A percentile compares a stretch with the other conserved stretches of the same genome.
These are phyloP conservation scores for Blastocystis hominis DNA, from an alignment of 352 stramenopile genomes.

Conservation along the genomic window DNA sequence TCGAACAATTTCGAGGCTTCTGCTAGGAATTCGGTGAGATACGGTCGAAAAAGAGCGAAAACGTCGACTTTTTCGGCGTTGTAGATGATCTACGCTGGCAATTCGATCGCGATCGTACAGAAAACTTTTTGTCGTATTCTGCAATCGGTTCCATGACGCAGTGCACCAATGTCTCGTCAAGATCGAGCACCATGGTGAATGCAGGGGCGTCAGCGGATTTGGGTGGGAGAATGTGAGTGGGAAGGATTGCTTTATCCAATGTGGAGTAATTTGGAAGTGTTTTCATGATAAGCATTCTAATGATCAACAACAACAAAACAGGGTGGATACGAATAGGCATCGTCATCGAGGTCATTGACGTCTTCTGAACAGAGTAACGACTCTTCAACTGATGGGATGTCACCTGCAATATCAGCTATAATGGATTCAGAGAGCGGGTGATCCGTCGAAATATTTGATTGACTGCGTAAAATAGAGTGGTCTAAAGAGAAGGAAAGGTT, in stretches of 20 bases:
- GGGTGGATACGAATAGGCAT: conserved; percentile 21
- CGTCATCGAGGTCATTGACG: conserved; percentile 12
- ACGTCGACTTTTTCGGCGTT: conserved; percentile 87
- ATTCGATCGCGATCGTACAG: conserved; percentile 73
- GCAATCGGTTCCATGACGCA: conserved; percentile 86
- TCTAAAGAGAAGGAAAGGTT: conserved; percentile 5
- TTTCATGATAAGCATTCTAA: conserved; percentile 57
- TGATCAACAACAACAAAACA: background rate
- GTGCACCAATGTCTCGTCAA: conserved; percentile 97
- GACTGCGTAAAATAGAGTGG: background rate
- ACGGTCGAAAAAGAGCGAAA: conserved; percentile 86
- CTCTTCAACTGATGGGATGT: background rate
- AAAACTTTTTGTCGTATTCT: conserved; percentile 86
- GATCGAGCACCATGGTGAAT: conserved; percentile 82
- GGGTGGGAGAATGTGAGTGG: conserved; percentile 61
- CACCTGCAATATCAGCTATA: background rate
- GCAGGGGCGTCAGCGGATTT: conserved; percentile 60
- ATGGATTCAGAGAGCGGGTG: background rate
- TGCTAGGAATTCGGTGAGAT: conserved; percentile 85
- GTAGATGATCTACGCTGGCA: conserved; percentile 26
- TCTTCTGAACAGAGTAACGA: conserved; percentile 7
- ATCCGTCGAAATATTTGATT: background rate
- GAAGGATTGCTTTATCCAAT: background rate
- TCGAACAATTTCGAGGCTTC: conserved; percentile 83
- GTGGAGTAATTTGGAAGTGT: conserved; percentile 56